Percentiles rank a stretch among this genome's conserved stretches.
phyloP scores from a whole-genome alignment of 768 basidiomycete species.

The Russula virescens region DNA sequence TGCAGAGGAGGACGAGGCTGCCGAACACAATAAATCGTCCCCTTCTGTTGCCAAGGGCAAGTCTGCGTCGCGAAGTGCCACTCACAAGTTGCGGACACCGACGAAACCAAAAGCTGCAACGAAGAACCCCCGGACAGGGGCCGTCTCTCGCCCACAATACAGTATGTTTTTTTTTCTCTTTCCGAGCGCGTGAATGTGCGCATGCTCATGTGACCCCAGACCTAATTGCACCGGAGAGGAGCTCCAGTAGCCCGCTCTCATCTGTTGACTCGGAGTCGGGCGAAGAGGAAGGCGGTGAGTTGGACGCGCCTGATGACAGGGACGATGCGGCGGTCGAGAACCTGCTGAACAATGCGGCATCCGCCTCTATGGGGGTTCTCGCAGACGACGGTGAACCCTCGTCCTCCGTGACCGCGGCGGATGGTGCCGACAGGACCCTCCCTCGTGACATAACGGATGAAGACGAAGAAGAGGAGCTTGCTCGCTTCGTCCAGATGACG shows the following conservation, averaged over 20 bases:
- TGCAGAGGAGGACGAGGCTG: background rate
- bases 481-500: constrained; percentile 19
- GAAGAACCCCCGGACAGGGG: background rate
- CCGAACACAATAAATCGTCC: background rate
- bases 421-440: background rate
- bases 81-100: background rate
- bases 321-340: constrained; percentile 22
- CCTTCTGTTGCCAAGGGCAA: background rate
- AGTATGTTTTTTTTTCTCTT: background rate
- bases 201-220: background rate
- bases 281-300: background rate
- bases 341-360: background rate
- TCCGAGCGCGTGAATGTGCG: background rate
- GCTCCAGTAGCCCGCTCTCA: constrained; percentile 16
- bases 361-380: background rate
- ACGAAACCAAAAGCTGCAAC: background rate
- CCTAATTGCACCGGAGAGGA: background rate
- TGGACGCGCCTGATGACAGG: constrained; percentile 11
- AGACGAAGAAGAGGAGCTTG: constrained; percentile 15
- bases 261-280: background rate
- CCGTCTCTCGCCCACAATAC: background rate
- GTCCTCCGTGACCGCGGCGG: constrained; percentile 7
- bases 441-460: background rate
- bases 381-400: constrained; percentile 8
- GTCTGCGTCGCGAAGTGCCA: background rate